Percentiles rank a stretch among this genome's conserved stretches.
These are phyloP conservation scores for Solanum corneliomulleri DNA, from an alignment of 257 asterid genomes.

Conservation along the genomic window DNA sequence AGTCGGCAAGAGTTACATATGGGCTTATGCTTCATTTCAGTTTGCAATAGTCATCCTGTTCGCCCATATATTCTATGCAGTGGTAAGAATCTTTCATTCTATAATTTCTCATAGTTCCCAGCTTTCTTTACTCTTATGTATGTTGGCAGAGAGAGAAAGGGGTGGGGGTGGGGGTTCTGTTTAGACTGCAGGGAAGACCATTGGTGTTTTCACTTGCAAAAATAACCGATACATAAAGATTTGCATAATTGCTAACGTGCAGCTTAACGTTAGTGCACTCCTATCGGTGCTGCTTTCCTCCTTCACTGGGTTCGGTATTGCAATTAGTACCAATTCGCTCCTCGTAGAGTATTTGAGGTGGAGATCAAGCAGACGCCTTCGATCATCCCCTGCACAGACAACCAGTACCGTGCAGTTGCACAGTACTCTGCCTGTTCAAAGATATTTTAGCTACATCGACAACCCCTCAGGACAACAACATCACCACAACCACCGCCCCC, in stretches of 20 bases:
- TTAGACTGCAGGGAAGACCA: not conserved
- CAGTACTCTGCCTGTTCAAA: not conserved
- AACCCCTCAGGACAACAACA: not conserved
- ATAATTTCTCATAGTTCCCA: not conserved
- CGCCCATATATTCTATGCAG: slow-evolving; percentile 78
- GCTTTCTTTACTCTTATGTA: not conserved
- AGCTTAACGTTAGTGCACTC: slow-evolving; percentile 72
- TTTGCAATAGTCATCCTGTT: slow-evolving; percentile 87
- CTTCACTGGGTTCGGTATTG: slow-evolving; percentile 92
- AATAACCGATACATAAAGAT: not conserved
- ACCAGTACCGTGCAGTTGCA: not conserved
- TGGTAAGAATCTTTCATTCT: slow-evolving; percentile 40
- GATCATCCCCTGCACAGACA: slow-evolving; percentile 15
- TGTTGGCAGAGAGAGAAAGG: not conserved
- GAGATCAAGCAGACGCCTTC: slow-evolving; percentile 50
- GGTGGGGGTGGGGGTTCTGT: not conserved
- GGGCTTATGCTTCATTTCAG: slow-evolving; percentile 98
- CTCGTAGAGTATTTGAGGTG: slow-evolving; percentile 84
- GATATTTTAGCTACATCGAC: not conserved
- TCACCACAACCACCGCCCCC: not conserved
- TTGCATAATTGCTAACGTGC: slow-evolving; percentile 8
- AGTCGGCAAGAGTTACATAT: slow-evolving; percentile 91
- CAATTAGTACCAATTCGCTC: slow-evolving; percentile 86
- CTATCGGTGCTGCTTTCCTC: slow-evolving; percentile 88
- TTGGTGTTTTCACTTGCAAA: not conserved